A percentile compares a stretch with the other conserved stretches of the same genome.
Evolutionary conservation across 352 stramenopile genomes (phyloP).

Genomic region (Globisporangium nagaii): DNA sequence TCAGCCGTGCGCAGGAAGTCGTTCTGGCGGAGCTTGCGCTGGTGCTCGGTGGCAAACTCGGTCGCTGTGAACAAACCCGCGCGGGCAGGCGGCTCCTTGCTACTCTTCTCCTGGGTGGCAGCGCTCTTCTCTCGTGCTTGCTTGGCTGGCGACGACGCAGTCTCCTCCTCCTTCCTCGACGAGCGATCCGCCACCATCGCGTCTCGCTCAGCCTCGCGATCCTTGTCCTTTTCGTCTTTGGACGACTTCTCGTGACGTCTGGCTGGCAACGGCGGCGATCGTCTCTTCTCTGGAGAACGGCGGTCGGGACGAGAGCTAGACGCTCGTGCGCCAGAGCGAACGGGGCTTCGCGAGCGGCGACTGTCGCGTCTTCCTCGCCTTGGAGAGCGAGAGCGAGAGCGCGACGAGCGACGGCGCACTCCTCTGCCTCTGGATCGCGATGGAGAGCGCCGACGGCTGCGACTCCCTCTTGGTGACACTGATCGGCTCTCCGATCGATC

Average conservation of each 20-base stretch:
- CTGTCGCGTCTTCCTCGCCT: background rate
- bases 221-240: background rate
- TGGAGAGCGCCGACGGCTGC: conserved; percentile 12
- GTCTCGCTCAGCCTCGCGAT: background rate
- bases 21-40: conserved; percentile 43
- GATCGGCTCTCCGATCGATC: conserved; percentile 1
- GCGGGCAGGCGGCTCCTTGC: conserved; percentile 15
- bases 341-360: conserved; percentile 7
- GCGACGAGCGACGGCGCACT: background rate
- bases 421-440: conserved; percentile 19
- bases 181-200: background rate
- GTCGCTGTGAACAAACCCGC: conserved; percentile 61
- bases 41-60: conserved; percentile 60
- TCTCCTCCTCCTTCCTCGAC: background rate
- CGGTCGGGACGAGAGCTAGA: background rate
- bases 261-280: background rate
- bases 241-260: background rate
- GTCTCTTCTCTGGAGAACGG: background rate
- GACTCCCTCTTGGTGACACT: conserved; percentile 1
- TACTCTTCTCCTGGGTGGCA: background rate
- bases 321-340: background rate
- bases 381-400: conserved; percentile 2
- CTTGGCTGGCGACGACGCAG: background rate
- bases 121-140: background rate
- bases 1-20: conserved; percentile 44